Evolutionary conservation across 2,329 filamentous ascomycete genomes (phyloP).

Genomic region (Exserohilum rostratum): DNA sequence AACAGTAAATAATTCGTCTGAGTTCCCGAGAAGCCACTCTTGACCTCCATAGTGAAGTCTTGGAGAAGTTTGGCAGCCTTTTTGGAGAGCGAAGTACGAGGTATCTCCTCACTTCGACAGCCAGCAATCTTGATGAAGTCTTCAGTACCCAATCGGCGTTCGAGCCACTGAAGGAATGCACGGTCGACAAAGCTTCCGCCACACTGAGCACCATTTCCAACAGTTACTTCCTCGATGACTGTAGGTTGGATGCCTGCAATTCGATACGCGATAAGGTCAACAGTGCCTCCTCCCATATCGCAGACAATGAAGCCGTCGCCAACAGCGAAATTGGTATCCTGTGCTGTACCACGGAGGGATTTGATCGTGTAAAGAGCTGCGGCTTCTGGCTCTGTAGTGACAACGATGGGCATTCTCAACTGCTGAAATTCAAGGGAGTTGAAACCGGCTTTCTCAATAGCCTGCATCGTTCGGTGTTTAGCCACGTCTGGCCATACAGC

Average conservation of each 20-base stretch:
- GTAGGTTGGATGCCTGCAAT: slow-evolving; percentile 18
- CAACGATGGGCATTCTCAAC: neutral
- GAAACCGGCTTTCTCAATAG: slow-evolving; percentile 29
- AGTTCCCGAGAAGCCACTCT: slow-evolving; percentile 28
- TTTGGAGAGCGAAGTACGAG: slow-evolving; percentile 16
- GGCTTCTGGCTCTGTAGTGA: neutral
- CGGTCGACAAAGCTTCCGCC: slow-evolving; percentile 38
- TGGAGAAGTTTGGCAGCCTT: slow-evolving; percentile 27
- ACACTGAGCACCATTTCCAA: slow-evolving; percentile 34
- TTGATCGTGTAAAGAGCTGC: neutral
- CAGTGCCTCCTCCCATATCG: slow-evolving; percentile 41
- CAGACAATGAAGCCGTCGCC: slow-evolving; percentile 36
- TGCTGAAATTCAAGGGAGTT: neutral
- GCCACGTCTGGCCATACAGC: slow-evolving; percentile 36
- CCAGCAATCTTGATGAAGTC: slow-evolving; percentile 32
- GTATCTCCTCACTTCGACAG: slow-evolving; percentile 10
- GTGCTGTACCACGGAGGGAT: slow-evolving; percentile 11
- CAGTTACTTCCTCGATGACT: slow-evolving; percentile 26
- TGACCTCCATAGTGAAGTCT: slow-evolving; percentile 26
- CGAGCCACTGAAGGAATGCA: slow-evolving; percentile 29
- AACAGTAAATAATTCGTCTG: slow-evolving; percentile 26
- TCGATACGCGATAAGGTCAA: slow-evolving; percentile 26
- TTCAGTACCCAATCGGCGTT: slow-evolving; percentile 21
- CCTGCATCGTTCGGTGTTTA: slow-evolving; percentile 25
- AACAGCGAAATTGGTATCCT: slow-evolving; percentile 16